Evolutionary conservation across 2,329 filamentous ascomycete genomes (phyloP).

Genomic region (Neodidymelliopsis sp.): DNA sequence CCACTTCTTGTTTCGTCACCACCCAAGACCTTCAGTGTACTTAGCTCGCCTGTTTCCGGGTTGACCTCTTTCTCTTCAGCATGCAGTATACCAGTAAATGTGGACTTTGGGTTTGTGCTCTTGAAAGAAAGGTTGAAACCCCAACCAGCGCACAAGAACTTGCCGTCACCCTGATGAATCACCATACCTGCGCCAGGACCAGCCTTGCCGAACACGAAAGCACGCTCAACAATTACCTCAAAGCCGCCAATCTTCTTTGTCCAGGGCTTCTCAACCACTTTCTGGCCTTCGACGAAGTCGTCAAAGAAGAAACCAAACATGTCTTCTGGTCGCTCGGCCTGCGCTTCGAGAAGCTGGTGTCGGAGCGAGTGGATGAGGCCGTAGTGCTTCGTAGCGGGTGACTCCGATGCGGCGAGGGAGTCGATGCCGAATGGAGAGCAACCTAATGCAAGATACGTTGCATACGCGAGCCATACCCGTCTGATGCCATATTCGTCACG

Average conservation of each 20-base stretch:
- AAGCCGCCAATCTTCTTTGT: conserved; percentile 46
- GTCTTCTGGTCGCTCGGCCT: conserved; percentile 39
- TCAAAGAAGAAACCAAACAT: conserved; percentile 56
- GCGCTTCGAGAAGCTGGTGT: conserved; percentile 51
- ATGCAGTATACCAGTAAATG: conserved; percentile 55
- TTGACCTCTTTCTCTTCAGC: conserved; percentile 54
- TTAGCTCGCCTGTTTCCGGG: conserved; percentile 46
- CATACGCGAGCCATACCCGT: conserved; percentile 37
- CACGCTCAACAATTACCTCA: conserved; percentile 52
- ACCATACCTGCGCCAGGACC: conserved; percentile 54
- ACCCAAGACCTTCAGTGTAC: conserved; percentile 50
- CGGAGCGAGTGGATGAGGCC: conserved; percentile 48
- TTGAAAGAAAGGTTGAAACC: conserved; percentile 54
- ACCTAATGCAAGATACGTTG: conserved; percentile 28
- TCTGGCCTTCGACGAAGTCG: conserved; percentile 39
- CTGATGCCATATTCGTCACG: conserved; percentile 53
- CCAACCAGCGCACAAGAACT: conserved; percentile 56
- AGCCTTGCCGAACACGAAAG: conserved; percentile 57
- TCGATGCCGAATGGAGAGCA: conserved; percentile 50
- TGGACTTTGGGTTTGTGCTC: conserved; percentile 35
- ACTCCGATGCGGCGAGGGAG: conserved; percentile 45
- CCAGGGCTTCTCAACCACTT: conserved; percentile 39
- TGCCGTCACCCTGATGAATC: conserved; percentile 49
- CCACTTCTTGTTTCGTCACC: conserved; percentile 60
- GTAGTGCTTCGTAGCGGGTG: conserved; percentile 52